Base-by-base conservation (phyloP, 371 early-diverging fungal species). In the Actinomucor elegans region DNA sequence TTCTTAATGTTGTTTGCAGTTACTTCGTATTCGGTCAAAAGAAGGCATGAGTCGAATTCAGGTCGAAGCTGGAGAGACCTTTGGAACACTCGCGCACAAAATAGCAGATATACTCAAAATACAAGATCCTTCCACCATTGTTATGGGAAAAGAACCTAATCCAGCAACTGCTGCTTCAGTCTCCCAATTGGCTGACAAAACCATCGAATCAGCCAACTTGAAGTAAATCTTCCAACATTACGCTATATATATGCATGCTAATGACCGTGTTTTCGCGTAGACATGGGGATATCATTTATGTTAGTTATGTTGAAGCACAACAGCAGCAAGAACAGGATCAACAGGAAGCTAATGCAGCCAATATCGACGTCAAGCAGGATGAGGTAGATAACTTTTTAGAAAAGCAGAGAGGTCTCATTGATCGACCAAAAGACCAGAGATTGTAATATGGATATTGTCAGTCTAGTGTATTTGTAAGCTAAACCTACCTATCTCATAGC, bases 201-300 rank as follows among this genome's bases (percentile, higher is more conserved):
- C 79, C 1, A 41, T 85, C 14, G 59, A 51, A 0, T 63, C 73
- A 14, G 61, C 75, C 1, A 70, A 73, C 23, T 59, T 80, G 28
- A 73, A 78, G 81, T 84, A 73, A 53, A 44, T 12, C n/a, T n/a
- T n/a, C n/a, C n/a, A n/a, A n/a, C n/a, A n/a, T n/a, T n/a, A n/a
- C n/a, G n/a, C n/a, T n/a, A n/a, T n/a, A n/a, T n/a, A n/a, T n/a
- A n/a, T n/a, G n/a, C n/a, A n/a, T n/a, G n/a, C n/a, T n/a, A n/a
- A n/a, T n/a, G n/a, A n/a, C n/a, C n/a, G n/a, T n/a, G n/a, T n/a
- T n/a, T n/a, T n/a, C n/a, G n/a, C 20, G 2, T 56, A 83, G 93
- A 50, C 92, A 94, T 56, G 95, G 95, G 26, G 92, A 92, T 64
- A 81, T 93, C 56, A 61, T 94, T 2, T 92, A 74, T 63, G 80